Evolutionary conservation across 2,329 filamentous ascomycete species (phyloP).

Genomic region (Hymenoscyphus infarciens): DNA sequence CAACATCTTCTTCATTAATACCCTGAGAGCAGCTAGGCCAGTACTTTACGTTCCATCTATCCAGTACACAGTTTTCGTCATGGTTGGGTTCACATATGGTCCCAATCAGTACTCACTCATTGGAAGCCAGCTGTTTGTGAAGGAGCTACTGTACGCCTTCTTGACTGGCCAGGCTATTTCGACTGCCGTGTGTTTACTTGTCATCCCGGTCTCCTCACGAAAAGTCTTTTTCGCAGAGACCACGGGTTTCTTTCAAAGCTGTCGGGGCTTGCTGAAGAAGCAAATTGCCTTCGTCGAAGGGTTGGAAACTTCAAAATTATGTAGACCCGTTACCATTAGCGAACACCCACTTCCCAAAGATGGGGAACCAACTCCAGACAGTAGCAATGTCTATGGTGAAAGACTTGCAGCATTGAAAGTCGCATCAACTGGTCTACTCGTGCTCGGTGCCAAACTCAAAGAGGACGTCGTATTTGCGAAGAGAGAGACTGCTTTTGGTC

Average conservation of each 20-base stretch:
- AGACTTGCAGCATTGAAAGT: constrained; percentile 36
- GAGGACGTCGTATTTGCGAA: constrained; percentile 68
- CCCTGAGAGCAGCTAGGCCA: constrained; percentile 59
- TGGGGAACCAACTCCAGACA: not conserved
- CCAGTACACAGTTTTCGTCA: constrained; percentile 63
- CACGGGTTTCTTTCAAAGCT: constrained; percentile 50
- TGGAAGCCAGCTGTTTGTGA: constrained; percentile 50
- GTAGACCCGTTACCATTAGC: constrained; percentile 38
- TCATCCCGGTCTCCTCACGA: constrained; percentile 63
- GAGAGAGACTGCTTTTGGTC: constrained; percentile 65
- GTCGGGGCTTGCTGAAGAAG: constrained; percentile 53
- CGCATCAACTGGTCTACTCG: constrained; percentile 48
- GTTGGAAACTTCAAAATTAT: constrained; percentile 54
- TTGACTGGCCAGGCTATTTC: constrained; percentile 46
- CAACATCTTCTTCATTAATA: constrained; percentile 62
- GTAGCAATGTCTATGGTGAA: constrained; percentile 3
- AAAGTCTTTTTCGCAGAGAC: constrained; percentile 59
- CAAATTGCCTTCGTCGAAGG: constrained; percentile 62
- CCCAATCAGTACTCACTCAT: constrained; percentile 54
- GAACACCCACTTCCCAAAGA: constrained; percentile 20
- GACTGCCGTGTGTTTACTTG: constrained; percentile 56
- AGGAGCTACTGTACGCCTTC: constrained; percentile 58
- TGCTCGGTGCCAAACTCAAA: constrained; percentile 60
- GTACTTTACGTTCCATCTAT: constrained; percentile 66
- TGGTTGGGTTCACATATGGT: constrained; percentile 57